Evolutionary conservation across 2,329 filamentous ascomycete genomes (phyloP), one percentile per base, ranked within the genome.

Genomic region (Diaporthe citri): DNA sequence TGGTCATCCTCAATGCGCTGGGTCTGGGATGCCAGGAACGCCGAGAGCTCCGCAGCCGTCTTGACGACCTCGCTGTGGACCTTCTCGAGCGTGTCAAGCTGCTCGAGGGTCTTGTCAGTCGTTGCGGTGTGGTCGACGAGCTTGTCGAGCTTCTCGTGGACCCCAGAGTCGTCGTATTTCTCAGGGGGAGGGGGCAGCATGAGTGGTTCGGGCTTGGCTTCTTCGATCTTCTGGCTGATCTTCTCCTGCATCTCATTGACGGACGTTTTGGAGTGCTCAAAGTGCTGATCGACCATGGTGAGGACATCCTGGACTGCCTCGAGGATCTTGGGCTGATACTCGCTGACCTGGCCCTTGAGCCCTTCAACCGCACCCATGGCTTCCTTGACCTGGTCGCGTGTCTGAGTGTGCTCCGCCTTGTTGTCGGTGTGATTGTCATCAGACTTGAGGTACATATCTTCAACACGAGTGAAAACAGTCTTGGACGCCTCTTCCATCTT

Each of bases 261-360:
- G 0, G 92, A 89, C 59, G 90, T 88, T 83, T 96, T 95, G 20
- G 95, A 94, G 81, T 97, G 94, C 79, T 97, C 95, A 80, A 94
- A 98, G 82, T 98, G 96, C 81, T 97, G 91, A 34, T 92, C 93
- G 72, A 98, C 94, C 34, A 97, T 88, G 10, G 91, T 87, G 52
- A 97, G 88, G n/a, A 98, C 92, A 79, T 98, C 94, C 79, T 95
- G 93, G 78, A 99, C 91, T 0, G 94, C 91, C 71, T 96, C 93
- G 74, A 98, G 90, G 78, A 98, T 94, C 84, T 97, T 94, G 1
- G 97, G 97, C 79, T 98, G 93, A 78, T 93, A 93, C 82, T 98
- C 95, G 12, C 90, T 90, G 41, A 97, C 89, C 74, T 97, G 92
- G 75, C 90, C 93, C 80, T 97, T 94, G 1, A 98, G 87, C 34